Percentiles rank a stretch among this genome's conserved stretches.
phyloP scores from a whole-genome alignment of 1,139 yeast species.

The Taphrina betulina region DNA sequence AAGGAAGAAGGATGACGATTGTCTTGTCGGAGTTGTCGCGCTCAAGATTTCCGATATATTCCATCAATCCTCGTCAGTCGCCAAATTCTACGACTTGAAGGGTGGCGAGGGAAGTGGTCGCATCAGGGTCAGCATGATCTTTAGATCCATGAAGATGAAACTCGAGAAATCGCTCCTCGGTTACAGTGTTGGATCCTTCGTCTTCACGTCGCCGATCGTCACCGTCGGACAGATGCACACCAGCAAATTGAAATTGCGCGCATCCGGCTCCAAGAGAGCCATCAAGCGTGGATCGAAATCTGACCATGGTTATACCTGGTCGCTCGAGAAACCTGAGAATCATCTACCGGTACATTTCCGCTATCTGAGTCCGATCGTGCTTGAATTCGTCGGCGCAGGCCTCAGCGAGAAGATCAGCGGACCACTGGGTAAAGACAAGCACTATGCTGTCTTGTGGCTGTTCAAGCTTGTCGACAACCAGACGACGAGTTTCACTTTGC shows the following conservation, averaged over 20 bases:
- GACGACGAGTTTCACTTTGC: slow-evolving; percentile 25
- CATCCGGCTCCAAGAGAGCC: slow-evolving; percentile 19
- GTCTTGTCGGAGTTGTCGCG: slow-evolving; percentile 27
- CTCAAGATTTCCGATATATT: slow-evolving; percentile 24
- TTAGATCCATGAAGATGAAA: slow-evolving; percentile 27
- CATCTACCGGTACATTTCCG: slow-evolving; percentile 20
- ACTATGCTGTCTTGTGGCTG: slow-evolving; percentile 31
- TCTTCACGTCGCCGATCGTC: slow-evolving; percentile 24
- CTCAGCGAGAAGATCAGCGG: slow-evolving; percentile 26
- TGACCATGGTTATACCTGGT: slow-evolving; percentile 16
- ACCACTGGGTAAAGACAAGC: slow-evolving; percentile 27
- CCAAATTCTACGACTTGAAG: slow-evolving; percentile 24
- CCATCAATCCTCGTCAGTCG: slow-evolving; percentile 20
- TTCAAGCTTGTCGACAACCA: slow-evolving; percentile 28
- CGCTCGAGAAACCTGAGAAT: slow-evolving; percentile 13
- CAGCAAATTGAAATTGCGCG: slow-evolving; percentile 11
- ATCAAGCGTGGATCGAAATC: slow-evolving; percentile 16
- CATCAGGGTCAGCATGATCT: slow-evolving; percentile 24
- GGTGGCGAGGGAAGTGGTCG: slow-evolving; percentile 30
- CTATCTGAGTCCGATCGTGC: slow-evolving; percentile 28
- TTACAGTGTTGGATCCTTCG: slow-evolving; percentile 18
- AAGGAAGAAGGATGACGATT: slow-evolving; percentile 19
- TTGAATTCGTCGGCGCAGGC: slow-evolving; percentile 28
- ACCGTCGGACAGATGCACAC: slow-evolving; percentile 26
- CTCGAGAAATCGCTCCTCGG: slow-evolving; percentile 22